Evolutionary conservation across 805 yeast species (phyloP).

Genomic region (Candida sanyiensis): DNA sequence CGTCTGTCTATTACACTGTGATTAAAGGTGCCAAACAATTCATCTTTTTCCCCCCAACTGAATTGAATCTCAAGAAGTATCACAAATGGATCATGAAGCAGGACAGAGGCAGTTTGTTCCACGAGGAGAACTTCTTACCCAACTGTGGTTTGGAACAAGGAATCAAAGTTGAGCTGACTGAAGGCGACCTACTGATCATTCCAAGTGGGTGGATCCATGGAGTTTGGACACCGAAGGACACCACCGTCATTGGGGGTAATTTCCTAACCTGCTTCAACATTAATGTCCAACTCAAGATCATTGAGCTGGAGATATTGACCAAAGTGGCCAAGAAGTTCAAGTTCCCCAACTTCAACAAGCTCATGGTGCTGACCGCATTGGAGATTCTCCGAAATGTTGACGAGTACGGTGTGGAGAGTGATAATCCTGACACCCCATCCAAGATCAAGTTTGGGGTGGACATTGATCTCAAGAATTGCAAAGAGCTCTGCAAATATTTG

Average conservation of each 20-base stretch:
- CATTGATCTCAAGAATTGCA: conserved; percentile 9
- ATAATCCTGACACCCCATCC: background rate
- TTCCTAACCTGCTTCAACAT: conserved; percentile 64
- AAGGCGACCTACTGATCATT: conserved; percentile 73
- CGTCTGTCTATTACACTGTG: conserved; percentile 84
- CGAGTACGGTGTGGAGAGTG: conserved; percentile 1
- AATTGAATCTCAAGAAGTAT: conserved; percentile 53
- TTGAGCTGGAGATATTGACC: conserved; percentile 57
- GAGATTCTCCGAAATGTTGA: conserved; percentile 10
- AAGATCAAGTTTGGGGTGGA: conserved; percentile 5
- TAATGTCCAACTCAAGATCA: conserved; percentile 50
- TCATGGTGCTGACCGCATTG: conserved; percentile 59
- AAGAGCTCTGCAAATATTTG: conserved; percentile 5
- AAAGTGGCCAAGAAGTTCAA: conserved; percentile 71
- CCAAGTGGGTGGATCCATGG: conserved; percentile 96
- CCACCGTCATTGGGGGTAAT: conserved; percentile 85
- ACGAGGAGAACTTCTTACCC: conserved; percentile 8
- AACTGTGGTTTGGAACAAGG: conserved; percentile 34
- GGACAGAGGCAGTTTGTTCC: conserved; percentile 2
- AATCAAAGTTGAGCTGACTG: conserved; percentile 43
- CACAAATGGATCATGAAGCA: conserved; percentile 57
- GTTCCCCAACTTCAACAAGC: conserved; percentile 69
- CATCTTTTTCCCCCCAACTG: conserved; percentile 74
- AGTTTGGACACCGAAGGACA: conserved; percentile 76
- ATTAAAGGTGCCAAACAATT: conserved; percentile 71